These are phyloP conservation scores for Beauveria brongniartii DNA, from an alignment of 2,329 filamentous ascomycete genomes.

Conservation along the genomic window DNA sequence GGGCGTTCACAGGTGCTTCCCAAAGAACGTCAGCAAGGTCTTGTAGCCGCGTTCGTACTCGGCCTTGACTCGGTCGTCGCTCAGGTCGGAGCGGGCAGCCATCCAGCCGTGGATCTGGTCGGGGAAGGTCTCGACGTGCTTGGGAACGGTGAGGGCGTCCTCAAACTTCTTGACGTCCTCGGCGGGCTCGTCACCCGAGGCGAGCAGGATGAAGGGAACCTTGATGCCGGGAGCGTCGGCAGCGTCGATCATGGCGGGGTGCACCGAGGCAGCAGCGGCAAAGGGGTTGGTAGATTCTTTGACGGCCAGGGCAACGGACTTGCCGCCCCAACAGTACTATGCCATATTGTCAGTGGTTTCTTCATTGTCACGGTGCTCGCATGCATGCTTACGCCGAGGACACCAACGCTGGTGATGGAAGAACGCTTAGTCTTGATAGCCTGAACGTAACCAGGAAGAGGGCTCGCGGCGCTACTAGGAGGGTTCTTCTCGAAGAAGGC, in stretches of 20 bases:
- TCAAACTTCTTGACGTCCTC: conserved; percentile 50
- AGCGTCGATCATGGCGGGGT: conserved; percentile 58
- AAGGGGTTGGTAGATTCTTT: conserved; percentile 48
- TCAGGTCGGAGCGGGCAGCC: conserved; percentile 55
- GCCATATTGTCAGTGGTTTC: conserved; percentile 5
- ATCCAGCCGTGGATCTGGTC: conserved; percentile 70
- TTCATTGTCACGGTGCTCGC: background rate
- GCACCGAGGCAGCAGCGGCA: conserved; percentile 40
- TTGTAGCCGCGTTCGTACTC: conserved; percentile 57
- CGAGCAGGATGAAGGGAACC: conserved; percentile 54
- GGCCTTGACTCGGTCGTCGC: conserved; percentile 46
- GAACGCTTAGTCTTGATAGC: conserved; percentile 45
- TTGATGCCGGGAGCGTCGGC: conserved; percentile 52
- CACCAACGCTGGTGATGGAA: conserved; percentile 49
- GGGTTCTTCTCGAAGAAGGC: conserved; percentile 49
- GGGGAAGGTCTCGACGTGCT: conserved; percentile 56
- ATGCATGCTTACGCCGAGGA: conserved; percentile 45
- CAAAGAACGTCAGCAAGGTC: conserved; percentile 50
- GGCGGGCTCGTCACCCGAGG: conserved; percentile 55
- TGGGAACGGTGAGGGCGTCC: conserved; percentile 42
- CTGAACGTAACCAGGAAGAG: conserved; percentile 47
- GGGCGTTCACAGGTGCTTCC: conserved; percentile 34
- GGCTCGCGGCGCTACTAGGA: conserved; percentile 37
- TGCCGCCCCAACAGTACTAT: conserved; percentile 65
- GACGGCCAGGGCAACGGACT: conserved; percentile 47